Evolutionary conservation across 2,329 filamentous ascomycete species (phyloP), one percentile per base, ranked within the genome.

Genomic region (Trichoderma cornu-damae): DNA sequence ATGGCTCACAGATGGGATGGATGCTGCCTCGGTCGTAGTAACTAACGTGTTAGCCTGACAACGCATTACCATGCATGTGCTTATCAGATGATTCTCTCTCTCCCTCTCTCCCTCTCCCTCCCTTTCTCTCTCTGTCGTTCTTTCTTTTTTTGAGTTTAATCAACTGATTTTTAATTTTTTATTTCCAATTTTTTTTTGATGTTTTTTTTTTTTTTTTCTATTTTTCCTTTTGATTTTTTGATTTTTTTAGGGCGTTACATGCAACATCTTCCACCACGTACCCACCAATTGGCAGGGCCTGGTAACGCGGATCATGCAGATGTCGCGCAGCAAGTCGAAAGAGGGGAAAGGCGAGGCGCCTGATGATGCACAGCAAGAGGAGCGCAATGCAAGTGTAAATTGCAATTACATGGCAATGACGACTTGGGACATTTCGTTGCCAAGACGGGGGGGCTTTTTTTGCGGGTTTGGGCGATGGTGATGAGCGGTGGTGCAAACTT

Each of bases 291-390:
- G n/a, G n/a, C 30, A 26, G 20, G n/a, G 7, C n/a, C n/a, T 28
- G 51, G 46, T 54, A 46, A 35, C 40, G 50, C 50, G 14, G 51
- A 20, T 35, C 51, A 22, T 54, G 51, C 51, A 54, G 40, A 54
- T 54, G 51, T 54, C 51, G 40, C 42, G 51, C 40, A 44, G 40
- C 24, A 44, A 34, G 42, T 35, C 16, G 20, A 53, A 57, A 51
- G 37, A 43, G 37, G 55, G 46, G 47, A 32, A 57, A 28, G 14
- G 47, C 28, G 26, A 28, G 14, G 47, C 28, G 26, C 54, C 18
- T 38, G 47, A 57, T 40, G 43, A 53, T 24, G 47, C 55, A 52
- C 24, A 51, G 35, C 22, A 12, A 44, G 47, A 35, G 16, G 12
- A 43, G 20, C 6, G 37, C 26, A 14, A 37, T 35, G 47, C 24